Conservation (phyloP, 495 filamentous ascomycete genomes). For the Xylaria grammica region DNA sequence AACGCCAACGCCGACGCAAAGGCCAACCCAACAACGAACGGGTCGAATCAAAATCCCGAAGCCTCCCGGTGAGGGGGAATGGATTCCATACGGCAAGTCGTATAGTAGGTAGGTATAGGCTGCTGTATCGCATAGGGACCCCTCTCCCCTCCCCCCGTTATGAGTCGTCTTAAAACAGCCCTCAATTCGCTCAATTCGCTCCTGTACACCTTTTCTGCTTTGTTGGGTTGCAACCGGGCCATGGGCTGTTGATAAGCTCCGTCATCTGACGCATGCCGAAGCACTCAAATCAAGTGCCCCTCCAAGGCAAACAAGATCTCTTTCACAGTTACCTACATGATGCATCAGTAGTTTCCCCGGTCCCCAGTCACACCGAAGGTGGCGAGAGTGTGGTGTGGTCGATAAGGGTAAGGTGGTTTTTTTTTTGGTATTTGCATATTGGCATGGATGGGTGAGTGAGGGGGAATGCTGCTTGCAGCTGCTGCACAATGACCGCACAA, state of each 20-base stretch:
- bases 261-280: constrained; percentile 19
- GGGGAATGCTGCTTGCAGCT: no score
- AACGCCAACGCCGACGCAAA: no score
- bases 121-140: no score
- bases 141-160: no score
- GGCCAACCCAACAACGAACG: no score
- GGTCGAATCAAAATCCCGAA: constrained; percentile 7
- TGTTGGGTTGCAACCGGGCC: constrained; percentile 9
- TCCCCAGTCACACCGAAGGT: constrained; percentile 19
- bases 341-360: background rate
- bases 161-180: no score
- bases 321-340: background rate
- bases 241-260: constrained; percentile 16
- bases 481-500: no score
- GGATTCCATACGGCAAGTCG: no score
- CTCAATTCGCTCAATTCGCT: no score
- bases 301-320: constrained; percentile 18
- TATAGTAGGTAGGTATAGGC: no score
- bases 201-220: no score
- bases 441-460: background rate
- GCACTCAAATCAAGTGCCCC: constrained; percentile 15
- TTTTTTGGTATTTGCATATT: background rate
- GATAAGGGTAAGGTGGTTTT: background rate
- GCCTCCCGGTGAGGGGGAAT: constrained; percentile 15
- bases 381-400: constrained; percentile 1